Evolutionary conservation across 148 eudicot genomes (phyloP).

Genomic region (Camellia granthamiana): DNA sequence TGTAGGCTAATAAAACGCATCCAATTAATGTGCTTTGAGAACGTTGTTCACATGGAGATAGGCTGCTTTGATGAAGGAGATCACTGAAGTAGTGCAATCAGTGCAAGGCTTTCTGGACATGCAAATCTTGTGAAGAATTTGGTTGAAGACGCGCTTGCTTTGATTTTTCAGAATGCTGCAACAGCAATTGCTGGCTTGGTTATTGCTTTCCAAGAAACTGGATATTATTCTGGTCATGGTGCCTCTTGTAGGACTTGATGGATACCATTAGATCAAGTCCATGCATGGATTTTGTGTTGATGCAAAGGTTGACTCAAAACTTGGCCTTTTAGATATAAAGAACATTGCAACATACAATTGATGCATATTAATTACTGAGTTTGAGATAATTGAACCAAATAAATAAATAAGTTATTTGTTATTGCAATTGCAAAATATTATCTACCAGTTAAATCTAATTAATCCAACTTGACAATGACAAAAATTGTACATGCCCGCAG

Average conservation of each 20-base stretch:
- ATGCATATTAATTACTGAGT: too few species aligned
- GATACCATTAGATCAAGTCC: conserved; percentile 17
- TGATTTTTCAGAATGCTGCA: conserved; percentile 20
- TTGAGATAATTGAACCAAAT: too few species aligned
- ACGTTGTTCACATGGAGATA: conserved; percentile 27
- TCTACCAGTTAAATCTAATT: background rate
- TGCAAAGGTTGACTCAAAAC: conserved; percentile 18
- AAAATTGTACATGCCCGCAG: background rate
- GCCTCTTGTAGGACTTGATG: conserved; percentile 18
- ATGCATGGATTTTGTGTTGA: conserved; percentile 14
- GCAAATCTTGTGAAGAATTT: conserved; percentile 20
- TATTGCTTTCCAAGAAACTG: conserved; percentile 24
- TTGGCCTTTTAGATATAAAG: background rate
- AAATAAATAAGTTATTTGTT: too few species aligned
- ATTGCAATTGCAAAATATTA: background rate
- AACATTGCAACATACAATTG: too few species aligned
- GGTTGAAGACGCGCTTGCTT: conserved; percentile 20
- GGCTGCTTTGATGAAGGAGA: conserved; percentile 22
- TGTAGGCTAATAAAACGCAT: conserved; percentile 20
- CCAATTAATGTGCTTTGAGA: conserved; percentile 23
- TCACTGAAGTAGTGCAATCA: conserved; percentile 29
- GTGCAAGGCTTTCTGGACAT: conserved; percentile 28
- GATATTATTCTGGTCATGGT: conserved; percentile 16
- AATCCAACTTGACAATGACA: background rate
- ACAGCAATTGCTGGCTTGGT: conserved; percentile 22